Evolutionary conservation across 306 rosid genomes (phyloP).

Genomic region (Ammopiptanthus mongolicus): DNA sequence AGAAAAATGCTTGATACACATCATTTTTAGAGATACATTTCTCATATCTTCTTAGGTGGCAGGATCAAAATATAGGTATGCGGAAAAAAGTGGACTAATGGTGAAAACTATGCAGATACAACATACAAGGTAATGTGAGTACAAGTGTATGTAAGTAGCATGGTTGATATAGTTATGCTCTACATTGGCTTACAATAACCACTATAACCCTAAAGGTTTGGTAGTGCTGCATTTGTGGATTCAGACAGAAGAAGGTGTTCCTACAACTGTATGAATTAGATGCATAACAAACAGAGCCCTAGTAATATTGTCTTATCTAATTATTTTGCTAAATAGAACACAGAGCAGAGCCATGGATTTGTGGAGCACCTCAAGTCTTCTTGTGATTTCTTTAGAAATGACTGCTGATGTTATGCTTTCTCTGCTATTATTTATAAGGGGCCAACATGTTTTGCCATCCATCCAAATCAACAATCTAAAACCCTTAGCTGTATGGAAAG

Average conservation of each 20-base stretch:
- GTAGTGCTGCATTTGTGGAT: too few species aligned
- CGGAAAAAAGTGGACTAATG: too few species aligned
- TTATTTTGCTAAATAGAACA: not conserved
- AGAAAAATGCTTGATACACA: too few species aligned
- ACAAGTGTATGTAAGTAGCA: too few species aligned
- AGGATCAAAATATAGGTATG: too few species aligned
- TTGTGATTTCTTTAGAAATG: not conserved
- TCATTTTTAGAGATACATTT: too few species aligned
- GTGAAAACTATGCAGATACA: too few species aligned
- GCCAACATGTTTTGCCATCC: constrained; percentile 4
- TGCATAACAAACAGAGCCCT: not conserved
- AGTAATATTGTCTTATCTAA: not conserved
- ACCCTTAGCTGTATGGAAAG: not conserved
- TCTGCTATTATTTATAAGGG: not conserved
- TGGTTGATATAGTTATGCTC: too few species aligned
- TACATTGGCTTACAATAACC: too few species aligned
- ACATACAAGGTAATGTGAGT: too few species aligned
- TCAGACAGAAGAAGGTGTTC: not conserved
- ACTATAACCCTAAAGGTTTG: too few species aligned
- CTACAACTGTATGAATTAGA: not conserved
- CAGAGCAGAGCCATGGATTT: not conserved
- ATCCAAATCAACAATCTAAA: constrained; percentile 5
- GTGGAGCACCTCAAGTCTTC: not conserved
- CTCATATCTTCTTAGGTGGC: too few species aligned
- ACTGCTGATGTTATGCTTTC: not conserved